phyloP scores from a whole-genome alignment of 1,139 yeast genomes.

The Yamadazyma songkhlaensis region DNA sequence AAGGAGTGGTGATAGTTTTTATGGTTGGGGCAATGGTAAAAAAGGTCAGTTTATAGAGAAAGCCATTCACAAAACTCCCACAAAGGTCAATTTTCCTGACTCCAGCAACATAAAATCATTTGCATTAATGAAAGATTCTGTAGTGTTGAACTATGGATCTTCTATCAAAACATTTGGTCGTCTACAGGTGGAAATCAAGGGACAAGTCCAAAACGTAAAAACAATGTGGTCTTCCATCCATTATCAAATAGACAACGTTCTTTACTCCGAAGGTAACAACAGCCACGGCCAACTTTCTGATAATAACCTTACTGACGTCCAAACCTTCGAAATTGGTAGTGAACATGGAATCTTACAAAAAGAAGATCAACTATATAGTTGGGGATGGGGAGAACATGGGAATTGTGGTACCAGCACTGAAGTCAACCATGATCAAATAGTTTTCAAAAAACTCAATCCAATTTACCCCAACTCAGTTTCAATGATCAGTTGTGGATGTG shows the following conservation, averaged over 20 bases:
- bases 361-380: slow-evolving; percentile 47
- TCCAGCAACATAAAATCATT: slow-evolving; percentile 12
- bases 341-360: slow-evolving; percentile 69
- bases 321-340: slow-evolving; percentile 56
- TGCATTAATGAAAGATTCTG: slow-evolving; percentile 48
- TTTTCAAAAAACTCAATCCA: slow-evolving; percentile 36
- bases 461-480: slow-evolving; percentile 32
- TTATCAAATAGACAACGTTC: slow-evolving; percentile 20
- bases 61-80: slow-evolving; percentile 26
- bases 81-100: slow-evolving; percentile 18
- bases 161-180: not conserved
- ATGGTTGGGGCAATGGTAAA: slow-evolving; percentile 84
- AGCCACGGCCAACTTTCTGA: slow-evolving; percentile 68
- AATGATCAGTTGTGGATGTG: slow-evolving; percentile 41
- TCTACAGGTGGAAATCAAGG: not conserved
- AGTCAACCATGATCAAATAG: slow-evolving; percentile 23
- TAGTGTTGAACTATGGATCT: slow-evolving; percentile 19
- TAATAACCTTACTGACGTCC: slow-evolving; percentile 7
- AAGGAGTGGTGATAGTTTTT: slow-evolving; percentile 39
- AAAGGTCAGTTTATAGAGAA: slow-evolving; percentile 62
- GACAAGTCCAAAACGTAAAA: slow-evolving; percentile 18
- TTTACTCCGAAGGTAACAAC: slow-evolving; percentile 67
- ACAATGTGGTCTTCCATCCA: slow-evolving; percentile 88
- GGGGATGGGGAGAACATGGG: slow-evolving; percentile 99
- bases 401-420: slow-evolving; percentile 63